Evolutionary conservation across 179 eudicot genomes (phyloP).

Genomic region (Heliamphora pulchella): DNA sequence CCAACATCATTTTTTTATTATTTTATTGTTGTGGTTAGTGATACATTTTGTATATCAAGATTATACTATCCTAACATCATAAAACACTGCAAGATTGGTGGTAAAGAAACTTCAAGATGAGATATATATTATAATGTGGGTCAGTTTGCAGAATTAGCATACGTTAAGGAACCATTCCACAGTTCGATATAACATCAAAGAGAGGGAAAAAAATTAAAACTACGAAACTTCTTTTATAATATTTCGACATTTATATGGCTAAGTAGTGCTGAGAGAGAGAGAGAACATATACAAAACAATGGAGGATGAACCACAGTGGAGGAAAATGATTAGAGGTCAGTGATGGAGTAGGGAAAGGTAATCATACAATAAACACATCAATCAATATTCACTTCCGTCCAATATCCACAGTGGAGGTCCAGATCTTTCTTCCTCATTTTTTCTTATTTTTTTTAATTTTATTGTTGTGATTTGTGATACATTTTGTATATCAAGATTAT

Average conservation of each 20-base stretch:
- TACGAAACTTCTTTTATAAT: neutral
- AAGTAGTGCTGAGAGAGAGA: neutral
- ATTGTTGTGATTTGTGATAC: too few relatives aligned
- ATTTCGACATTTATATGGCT: neutral
- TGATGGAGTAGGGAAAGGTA: neutral
- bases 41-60: too few relatives aligned
- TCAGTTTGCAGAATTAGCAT: neutral
- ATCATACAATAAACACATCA: too few relatives aligned
- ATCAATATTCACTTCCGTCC: too few relatives aligned
- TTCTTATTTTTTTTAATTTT: too few relatives aligned
- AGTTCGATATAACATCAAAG: neutral
- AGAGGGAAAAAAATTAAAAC: neutral
- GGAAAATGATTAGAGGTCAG: neutral
- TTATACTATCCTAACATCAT: neutral
- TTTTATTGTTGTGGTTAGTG: too few relatives aligned
- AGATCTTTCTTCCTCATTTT: too few relatives aligned
- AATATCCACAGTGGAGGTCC: too few relatives aligned
- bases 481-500: too few relatives aligned
- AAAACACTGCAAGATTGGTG: neutral
- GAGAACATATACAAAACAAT: neutral
- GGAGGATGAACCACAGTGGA: neutral
- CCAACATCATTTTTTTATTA: too few relatives aligned
- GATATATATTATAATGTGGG: neutral
- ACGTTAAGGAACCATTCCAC: neutral
- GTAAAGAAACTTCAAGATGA: neutral